These are phyloP conservation scores for Kwoniella europaea DNA, from an alignment of 768 basidiomycete species.

Conservation along the genomic window DNA sequence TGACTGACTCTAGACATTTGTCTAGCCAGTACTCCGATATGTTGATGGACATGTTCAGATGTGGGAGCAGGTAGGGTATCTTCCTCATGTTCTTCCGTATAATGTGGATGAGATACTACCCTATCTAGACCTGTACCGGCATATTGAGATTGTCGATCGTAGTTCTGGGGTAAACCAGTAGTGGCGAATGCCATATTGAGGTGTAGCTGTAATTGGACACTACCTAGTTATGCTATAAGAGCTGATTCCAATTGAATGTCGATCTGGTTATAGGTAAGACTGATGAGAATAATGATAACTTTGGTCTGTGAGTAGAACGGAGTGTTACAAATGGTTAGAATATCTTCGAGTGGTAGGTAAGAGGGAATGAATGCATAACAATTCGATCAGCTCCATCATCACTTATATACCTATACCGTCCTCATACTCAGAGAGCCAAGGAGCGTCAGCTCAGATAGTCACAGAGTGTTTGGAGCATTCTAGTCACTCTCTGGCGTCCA, in stretches of 20 bases:
- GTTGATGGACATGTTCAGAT: background rate
- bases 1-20: background rate
- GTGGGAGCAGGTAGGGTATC: background rate
- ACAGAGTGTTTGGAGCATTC: too few relatives aligned
- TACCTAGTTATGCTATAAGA: too few relatives aligned
- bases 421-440: background rate
- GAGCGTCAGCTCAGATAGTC: too few relatives aligned
- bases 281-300: too few relatives aligned
- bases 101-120: background rate
- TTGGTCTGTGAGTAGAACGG: too few relatives aligned
- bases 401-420: background rate
- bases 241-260: too few relatives aligned
- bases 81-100: background rate
- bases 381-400: background rate
- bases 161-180: background rate
- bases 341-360: background rate
- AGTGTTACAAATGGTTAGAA: too few relatives aligned
- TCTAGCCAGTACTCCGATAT: background rate
- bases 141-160: conserved; percentile 10
- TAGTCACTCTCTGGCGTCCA: too few relatives aligned
- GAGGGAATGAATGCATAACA: background rate
- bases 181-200: conserved; percentile 1
- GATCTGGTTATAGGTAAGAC: too few relatives aligned
- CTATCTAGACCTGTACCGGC: background rate
- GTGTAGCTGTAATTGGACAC: too few relatives aligned